A percentile compares a stretch with the other conserved stretches of the same genome.
Evolutionary conservation across 768 basidiomycete genomes (phyloP).

Genomic region (Lentinus brumalis): DNA sequence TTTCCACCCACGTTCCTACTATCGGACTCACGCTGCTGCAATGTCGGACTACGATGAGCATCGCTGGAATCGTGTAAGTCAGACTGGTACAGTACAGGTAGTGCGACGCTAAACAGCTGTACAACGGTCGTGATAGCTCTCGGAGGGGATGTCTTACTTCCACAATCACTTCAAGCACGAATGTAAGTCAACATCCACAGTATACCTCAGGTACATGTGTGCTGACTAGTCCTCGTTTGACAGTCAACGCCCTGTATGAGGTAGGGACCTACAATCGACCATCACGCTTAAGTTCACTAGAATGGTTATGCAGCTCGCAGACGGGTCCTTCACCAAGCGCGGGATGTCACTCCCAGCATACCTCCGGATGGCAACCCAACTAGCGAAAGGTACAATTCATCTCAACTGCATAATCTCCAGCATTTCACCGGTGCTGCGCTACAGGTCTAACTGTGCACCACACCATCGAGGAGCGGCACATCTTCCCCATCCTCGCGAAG

Average conservation of each 20-base stretch:
- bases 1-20: background rate
- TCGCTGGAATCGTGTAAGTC: conserved; percentile 23
- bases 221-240: background rate
- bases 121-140: conserved; percentile 11
- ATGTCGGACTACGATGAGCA: conserved; percentile 24
- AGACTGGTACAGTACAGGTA: too few species aligned
- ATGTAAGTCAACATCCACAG: conserved; percentile 35
- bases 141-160: conserved; percentile 24
- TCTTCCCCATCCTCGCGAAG: conserved; percentile 54
- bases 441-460: conserved; percentile 58
- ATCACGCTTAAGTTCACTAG: background rate
- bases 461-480: conserved; percentile 51
- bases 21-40: background rate
- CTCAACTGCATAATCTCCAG: background rate
- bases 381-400: conserved; percentile 42
- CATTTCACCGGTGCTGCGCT: background rate
- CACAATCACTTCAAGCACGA: conserved; percentile 47
- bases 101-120: too few species aligned
- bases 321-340: conserved; percentile 50
- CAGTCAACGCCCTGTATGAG: conserved; percentile 49
- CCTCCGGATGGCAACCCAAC: conserved; percentile 39
- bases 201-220: background rate
- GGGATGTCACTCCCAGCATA: conserved; percentile 47
- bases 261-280: conserved; percentile 25
- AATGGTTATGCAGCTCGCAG: conserved; percentile 42